phyloP scores from a whole-genome alignment of 225 moss, liverwort and hornwort species.

The Antitrichia curtipendula region DNA sequence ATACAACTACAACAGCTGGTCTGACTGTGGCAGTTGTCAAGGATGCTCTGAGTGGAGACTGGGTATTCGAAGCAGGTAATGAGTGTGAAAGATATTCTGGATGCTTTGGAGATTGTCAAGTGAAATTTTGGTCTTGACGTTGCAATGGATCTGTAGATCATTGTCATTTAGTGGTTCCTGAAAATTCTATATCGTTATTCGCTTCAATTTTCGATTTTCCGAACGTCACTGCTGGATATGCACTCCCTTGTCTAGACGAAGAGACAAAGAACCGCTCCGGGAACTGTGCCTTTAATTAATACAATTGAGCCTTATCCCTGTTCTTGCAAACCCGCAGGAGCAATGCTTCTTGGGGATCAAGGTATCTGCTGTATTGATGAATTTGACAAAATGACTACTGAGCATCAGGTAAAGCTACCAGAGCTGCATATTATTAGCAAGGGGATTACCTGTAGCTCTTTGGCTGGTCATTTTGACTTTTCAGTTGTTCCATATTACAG shows the following conservation, averaged over 20 bases:
- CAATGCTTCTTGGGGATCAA: slow-evolving; percentile 95
- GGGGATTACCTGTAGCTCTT: neutral
- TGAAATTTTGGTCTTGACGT: neutral
- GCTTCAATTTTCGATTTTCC: neutral
- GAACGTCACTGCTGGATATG: neutral
- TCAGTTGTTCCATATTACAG: neutral
- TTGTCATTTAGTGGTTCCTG: neutral
- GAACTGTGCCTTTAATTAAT: neutral
- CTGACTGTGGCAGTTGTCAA: slow-evolving; percentile 96
- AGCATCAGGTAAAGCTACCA: slow-evolving; percentile 65
- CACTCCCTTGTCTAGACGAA: neutral
- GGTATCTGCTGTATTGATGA: slow-evolving; percentile 98
- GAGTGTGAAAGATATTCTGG: neutral
- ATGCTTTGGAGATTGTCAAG: neutral
- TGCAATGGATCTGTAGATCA: neutral
- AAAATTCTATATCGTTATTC: neutral
- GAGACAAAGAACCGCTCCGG: neutral
- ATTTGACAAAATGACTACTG: slow-evolving; percentile 91
- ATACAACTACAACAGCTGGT: slow-evolving; percentile 87
- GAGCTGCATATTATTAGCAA: neutral
- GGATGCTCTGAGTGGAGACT: slow-evolving; percentile 92
- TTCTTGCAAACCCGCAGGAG: slow-evolving; percentile 40
- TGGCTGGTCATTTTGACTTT: neutral
- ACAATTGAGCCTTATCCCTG: neutral
- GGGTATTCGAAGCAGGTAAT: slow-evolving; percentile 98